Evolutionary conservation across 2,329 filamentous ascomycete genomes (phyloP).

Genomic region (Stagonosporopsis vannaccii): DNA sequence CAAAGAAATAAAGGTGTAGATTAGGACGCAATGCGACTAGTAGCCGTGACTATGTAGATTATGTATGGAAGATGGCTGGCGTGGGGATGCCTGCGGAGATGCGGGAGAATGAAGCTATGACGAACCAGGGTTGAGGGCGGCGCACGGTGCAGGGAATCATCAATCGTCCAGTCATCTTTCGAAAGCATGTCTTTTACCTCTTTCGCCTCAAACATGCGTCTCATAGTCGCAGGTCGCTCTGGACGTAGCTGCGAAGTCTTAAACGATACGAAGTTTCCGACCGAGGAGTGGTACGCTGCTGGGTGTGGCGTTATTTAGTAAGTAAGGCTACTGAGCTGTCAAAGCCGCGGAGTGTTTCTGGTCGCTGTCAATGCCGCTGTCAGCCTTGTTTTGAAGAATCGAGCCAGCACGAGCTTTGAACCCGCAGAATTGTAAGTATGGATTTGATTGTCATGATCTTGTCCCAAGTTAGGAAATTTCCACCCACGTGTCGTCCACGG

Average conservation of each 20-base stretch:
- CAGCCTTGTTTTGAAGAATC: constrained; percentile 11
- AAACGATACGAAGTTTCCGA: neutral
- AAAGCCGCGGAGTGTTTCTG: constrained; percentile 17
- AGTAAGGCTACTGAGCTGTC: constrained; percentile 15
- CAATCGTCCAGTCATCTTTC: constrained; percentile 7
- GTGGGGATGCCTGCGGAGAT: constrained; percentile 40
- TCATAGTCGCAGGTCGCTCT: neutral
- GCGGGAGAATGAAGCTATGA: constrained; percentile 34
- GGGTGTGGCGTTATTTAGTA: constrained; percentile 8
- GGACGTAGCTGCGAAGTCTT: neutral
- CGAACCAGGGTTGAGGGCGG: constrained; percentile 27
- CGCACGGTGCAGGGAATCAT: constrained; percentile 16
- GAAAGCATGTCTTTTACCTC: neutral
- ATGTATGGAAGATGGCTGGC: constrained; percentile 16
- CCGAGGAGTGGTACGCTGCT: neutral
- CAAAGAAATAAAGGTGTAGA: constrained; percentile 7
- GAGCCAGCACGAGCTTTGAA: neutral
- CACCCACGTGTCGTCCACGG: neutral
- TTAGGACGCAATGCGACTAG: neutral
- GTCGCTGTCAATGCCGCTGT: constrained; percentile 17
- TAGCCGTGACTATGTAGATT: constrained; percentile 17
- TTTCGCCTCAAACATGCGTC: neutral
- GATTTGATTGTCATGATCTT: neutral
- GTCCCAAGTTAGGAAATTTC: neutral
- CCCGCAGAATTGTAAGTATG: neutral